Evolutionary conservation across 139 green algal genomes (phyloP).

Genomic region (Chlamydomonas asymmetrica): DNA sequence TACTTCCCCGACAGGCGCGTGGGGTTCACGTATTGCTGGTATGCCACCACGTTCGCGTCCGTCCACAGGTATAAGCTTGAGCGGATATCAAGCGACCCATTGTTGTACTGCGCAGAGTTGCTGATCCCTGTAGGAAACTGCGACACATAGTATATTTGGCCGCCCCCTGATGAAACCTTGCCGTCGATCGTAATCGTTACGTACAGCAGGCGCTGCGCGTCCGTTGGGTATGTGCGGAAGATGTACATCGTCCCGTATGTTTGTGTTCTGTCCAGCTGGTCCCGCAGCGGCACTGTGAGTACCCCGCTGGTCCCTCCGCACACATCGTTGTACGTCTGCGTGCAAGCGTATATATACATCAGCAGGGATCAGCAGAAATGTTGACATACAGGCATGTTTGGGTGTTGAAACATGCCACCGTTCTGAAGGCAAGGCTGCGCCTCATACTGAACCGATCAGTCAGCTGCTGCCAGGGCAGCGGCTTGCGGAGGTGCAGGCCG

Average conservation of each 20-base stretch:
- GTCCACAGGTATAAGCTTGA: slow-evolving; percentile 27
- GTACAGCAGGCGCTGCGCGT: slow-evolving; percentile 10
- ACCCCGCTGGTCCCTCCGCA: slow-evolving; percentile 3
- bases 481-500: too few relatives aligned
- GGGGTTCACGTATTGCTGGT: slow-evolving; percentile 26
- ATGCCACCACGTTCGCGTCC: slow-evolving; percentile 1
- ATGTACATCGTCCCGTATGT: slow-evolving; percentile 9
- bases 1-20: not conserved
- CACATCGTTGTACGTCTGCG: slow-evolving; percentile 8
- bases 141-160: slow-evolving; percentile 7
- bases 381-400: too few relatives aligned
- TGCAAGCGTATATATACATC: too few relatives aligned
- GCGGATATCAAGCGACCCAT: not conserved
- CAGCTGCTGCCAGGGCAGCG: too few relatives aligned
- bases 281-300: slow-evolving; percentile 3
- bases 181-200: slow-evolving; percentile 12
- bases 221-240: slow-evolving; percentile 7
- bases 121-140: slow-evolving; percentile 10
- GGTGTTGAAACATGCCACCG: too few relatives aligned
- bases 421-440: too few relatives aligned
- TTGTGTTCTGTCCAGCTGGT: not conserved
- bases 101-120: not conserved
- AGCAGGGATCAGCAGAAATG: too few relatives aligned
- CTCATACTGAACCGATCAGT: too few relatives aligned
- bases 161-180: not conserved